Evolutionary conservation across 2,329 filamentous ascomycete genomes (phyloP).

Genomic region (Aspergillus nomiae): DNA sequence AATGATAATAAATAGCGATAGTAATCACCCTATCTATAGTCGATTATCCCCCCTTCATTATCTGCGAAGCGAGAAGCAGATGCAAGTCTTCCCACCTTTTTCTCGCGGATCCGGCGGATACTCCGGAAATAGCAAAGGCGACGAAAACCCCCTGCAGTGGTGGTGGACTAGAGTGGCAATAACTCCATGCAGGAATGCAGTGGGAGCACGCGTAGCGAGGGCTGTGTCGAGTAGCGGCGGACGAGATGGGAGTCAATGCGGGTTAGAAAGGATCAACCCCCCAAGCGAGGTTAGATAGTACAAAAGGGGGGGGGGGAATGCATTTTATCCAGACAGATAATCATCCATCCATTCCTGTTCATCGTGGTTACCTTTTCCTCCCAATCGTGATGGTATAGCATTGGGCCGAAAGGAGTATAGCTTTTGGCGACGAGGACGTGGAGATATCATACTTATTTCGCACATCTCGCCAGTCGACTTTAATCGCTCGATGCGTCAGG

Average conservation of each 20-base stretch:
- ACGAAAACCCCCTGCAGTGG: neutral
- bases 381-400: neutral
- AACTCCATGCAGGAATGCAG: neutral
- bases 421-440: neutral
- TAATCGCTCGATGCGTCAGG: neutral
- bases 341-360: neutral
- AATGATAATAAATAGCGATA: neutral
- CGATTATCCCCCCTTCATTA: conserved; percentile 1
- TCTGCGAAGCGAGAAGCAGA: neutral
- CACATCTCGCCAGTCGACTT: neutral
- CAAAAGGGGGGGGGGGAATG: neutral
- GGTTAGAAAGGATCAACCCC: neutral
- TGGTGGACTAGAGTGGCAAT: neutral
- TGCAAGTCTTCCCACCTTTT: neutral
- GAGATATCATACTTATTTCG: neutral
- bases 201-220: neutral
- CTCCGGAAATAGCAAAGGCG: conserved; percentile 1
- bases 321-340: neutral
- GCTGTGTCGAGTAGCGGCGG: neutral
- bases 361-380: neutral
- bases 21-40: neutral
- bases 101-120: conserved; percentile 22
- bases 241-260: neutral
- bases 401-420: neutral
- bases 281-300: neutral